Evolutionary conservation across 495 filamentous ascomycete species (phyloP).

Genomic region (Tuber calosporum): DNA sequence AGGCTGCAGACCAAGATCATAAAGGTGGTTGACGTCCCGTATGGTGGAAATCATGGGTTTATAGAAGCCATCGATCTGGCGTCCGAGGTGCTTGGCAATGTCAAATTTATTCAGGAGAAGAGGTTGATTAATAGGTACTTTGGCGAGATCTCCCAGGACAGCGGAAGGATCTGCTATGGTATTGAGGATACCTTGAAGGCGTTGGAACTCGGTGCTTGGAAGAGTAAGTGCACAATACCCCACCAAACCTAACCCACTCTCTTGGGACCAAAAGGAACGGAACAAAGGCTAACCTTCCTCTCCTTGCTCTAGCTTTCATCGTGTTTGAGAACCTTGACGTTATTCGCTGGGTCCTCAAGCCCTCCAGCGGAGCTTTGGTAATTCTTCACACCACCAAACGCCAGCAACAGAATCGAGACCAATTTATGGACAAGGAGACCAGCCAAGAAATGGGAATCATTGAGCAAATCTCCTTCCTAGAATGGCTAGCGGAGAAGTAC

Average conservation of each 20-base stretch:
- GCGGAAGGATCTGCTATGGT: conserved; percentile 92
- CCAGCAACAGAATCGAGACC: conserved; percentile 69
- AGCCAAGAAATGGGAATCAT: conserved; percentile 93
- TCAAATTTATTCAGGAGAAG: conserved; percentile 99
- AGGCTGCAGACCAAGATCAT: conserved; percentile 91
- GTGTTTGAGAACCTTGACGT: conserved; percentile 97
- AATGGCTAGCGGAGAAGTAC: conserved; percentile 97
- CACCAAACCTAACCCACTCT: background rate
- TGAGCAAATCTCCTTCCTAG: conserved; percentile 80
- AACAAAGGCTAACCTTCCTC: conserved; percentile 8
- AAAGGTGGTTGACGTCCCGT: conserved; percentile 97
- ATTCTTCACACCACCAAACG: conserved; percentile 81
- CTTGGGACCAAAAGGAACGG: background rate
- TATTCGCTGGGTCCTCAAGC: conserved; percentile 82
- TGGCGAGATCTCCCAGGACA: conserved; percentile 95
- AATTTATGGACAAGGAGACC: conserved; percentile 89
- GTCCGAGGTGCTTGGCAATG: conserved; percentile 91
- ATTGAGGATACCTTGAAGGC: conserved; percentile 96
- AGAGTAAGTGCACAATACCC: conserved; percentile 48
- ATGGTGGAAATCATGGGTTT: conserved; percentile 98
- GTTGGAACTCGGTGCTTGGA: conserved; percentile 89
- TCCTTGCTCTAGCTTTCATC: conserved; percentile 54
- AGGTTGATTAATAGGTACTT: conserved; percentile 98
- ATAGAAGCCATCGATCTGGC: conserved; percentile 97
- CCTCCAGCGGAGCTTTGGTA: conserved; percentile 59